Base-by-base conservation (phyloP, 352 stramenopile genomes). In the Pythium aristosporum region DNA sequence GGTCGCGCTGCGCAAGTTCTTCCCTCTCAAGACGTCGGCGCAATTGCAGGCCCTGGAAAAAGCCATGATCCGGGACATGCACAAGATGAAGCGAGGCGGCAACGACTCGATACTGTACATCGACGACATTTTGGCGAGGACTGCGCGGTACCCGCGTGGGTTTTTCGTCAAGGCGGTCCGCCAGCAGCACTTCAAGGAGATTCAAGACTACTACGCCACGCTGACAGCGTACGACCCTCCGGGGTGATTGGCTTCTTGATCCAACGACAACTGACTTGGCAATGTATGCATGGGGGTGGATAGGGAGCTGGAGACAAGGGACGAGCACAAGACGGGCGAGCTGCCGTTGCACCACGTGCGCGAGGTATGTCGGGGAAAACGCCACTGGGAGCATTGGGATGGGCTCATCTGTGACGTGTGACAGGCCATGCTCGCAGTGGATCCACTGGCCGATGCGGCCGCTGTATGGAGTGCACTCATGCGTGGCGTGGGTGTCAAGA, bases 121-220 rank as follows among this genome's bases (percentile, higher is more conserved):
- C 13, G 82, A 91, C 9, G 83, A 91, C 56, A 84, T 94, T 18
- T 46, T 94, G 1, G 79, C 82, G 0, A 54, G 72, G 2, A 60
- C 75, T 34, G 68, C 69, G 15, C 79, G 69, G 10, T 85, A 88
- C 32, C 77, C 76, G 4, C 65, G 75, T 10, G 85, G 85, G 0
- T 91, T 89, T 64, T 92, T 92, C 20, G 75, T 90, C 28, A 94
- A 92, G 44, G 89, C 79, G 8, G 73, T 94, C 1, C 85, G 85
- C 25, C 82, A 82, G 18, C 85, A 94, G 71, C 85, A 94, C 43
- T 91, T 90, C 39, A 91, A 91, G 58, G 82, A 94, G 65, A 90
- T 94, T 43, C 81, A 91, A 52, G 82, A 92, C 46, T 92, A 88
- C 44, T 91, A 92, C 50, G 39, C 63, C 6, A 65, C 78, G 7